Evolutionary conservation across 352 stramenopile species (phyloP).

Genomic region (Pythium brassicae): DNA sequence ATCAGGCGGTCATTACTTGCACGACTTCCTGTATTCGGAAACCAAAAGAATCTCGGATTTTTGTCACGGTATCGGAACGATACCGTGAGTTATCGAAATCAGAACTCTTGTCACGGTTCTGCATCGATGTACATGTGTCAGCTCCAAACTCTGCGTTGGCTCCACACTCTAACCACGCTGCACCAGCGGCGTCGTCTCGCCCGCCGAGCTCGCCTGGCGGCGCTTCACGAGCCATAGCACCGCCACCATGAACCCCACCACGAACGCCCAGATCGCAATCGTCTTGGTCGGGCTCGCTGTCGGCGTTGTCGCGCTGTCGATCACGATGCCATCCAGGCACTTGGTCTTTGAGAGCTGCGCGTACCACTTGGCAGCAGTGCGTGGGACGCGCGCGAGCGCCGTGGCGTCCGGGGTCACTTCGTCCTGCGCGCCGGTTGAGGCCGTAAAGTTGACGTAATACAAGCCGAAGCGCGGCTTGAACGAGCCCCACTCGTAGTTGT

Average conservation of each 20-base stretch:
- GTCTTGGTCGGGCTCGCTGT: background rate
- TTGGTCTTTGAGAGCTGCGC: constrained; percentile 2
- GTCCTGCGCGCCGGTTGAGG: background rate
- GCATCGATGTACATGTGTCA: too few species aligned
- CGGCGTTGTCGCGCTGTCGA: background rate
- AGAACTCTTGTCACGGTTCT: too few species aligned
- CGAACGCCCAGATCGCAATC: constrained; percentile 14
- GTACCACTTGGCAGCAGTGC: constrained; percentile 16
- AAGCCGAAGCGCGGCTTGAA: constrained; percentile 48
- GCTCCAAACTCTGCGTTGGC: too few species aligned
- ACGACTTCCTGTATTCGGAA: too few species aligned
- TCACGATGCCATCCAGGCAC: constrained; percentile 9
- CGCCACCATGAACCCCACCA: constrained; percentile 14
- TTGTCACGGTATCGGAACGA: too few species aligned
- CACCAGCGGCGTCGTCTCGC: constrained; percentile 1
- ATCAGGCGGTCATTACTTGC: too few species aligned
- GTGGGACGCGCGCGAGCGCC: constrained; percentile 14
- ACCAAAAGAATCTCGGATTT: too few species aligned
- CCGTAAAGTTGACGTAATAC: constrained; percentile 45
- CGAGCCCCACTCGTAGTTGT: constrained; percentile 95
- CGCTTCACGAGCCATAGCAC: constrained; percentile 15
- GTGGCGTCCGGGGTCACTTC: background rate
- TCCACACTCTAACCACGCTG: background rate
- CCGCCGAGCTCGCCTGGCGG: constrained; percentile 9
- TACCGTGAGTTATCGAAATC: too few species aligned